Conservation (phyloP, 306 rosid genomes). For the Acmispon strigosus region DNA sequence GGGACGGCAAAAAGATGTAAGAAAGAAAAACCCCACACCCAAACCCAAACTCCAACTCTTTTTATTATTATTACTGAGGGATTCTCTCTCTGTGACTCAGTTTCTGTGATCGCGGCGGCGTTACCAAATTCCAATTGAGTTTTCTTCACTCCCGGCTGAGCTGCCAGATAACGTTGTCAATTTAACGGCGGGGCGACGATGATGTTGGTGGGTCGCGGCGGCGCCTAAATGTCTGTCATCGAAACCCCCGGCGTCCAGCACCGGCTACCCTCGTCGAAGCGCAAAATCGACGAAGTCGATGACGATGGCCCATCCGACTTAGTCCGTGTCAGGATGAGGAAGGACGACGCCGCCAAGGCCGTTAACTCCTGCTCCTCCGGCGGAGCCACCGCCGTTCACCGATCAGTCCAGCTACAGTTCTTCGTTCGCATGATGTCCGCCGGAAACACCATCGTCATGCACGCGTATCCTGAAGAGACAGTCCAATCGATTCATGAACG, state of each 20-base stretch:
- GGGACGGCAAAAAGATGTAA: too few species aligned
- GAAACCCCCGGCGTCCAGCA: slow-evolving; percentile 49
- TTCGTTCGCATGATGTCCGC: slow-evolving; percentile 56
- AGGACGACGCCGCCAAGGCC: slow-evolving; percentile 40
- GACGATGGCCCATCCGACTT: slow-evolving; percentile 35
- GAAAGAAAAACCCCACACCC: not conserved
- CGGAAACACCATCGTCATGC: slow-evolving; percentile 52
- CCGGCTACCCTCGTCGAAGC: slow-evolving; percentile 48
- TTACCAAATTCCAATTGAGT: too few species aligned
- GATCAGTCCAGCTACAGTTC: slow-evolving; percentile 28
- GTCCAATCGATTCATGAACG: slow-evolving; percentile 65
- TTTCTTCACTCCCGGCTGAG: not conserved
- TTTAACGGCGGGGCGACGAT: not conserved
- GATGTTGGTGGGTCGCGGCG: not conserved
- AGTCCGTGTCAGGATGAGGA: slow-evolving; percentile 63
- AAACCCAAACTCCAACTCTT: not conserved
- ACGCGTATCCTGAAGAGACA: slow-evolving; percentile 46
- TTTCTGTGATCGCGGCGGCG: not conserved
- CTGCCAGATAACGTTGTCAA: not conserved
- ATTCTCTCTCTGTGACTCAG: not conserved
- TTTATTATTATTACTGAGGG: too few species aligned
- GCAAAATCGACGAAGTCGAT: slow-evolving; percentile 51
- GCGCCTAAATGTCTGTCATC: slow-evolving; percentile 62
- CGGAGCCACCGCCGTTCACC: too few species aligned
- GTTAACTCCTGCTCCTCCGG: slow-evolving; percentile 27